A percentile compares a stretch with the other conserved stretches of the same genome.
phyloP scores from a whole-genome alignment of 2,329 filamentous ascomycete genomes.

The Fusarium stilboides region DNA sequence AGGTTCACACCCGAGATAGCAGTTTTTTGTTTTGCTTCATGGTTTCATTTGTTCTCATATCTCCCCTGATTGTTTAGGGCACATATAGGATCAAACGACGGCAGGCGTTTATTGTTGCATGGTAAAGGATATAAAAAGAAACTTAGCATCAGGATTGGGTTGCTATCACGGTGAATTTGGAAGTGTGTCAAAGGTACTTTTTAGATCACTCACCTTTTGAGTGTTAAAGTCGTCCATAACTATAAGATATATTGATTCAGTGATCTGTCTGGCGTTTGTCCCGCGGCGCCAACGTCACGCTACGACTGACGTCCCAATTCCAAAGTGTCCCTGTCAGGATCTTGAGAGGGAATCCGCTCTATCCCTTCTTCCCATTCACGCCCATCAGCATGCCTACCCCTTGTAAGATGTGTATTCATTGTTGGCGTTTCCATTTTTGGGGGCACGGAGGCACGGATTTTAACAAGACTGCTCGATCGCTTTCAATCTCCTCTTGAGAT shows the following conservation, averaged over 20 bases:
- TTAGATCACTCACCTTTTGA: conserved; percentile 8
- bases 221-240: conserved; percentile 1
- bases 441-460: too few species aligned
- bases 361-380: too few species aligned
- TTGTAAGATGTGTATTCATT: too few species aligned
- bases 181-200: background rate
- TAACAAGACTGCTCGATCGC: too few species aligned
- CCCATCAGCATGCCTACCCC: too few species aligned
- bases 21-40: conserved; percentile 41
- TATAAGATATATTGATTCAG: background rate
- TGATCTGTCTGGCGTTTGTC: background rate
- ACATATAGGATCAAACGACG: conserved; percentile 27
- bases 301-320: too few species aligned
- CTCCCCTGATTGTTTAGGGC: conserved; percentile 21
- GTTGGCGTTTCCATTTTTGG: too few species aligned
- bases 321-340: too few species aligned
- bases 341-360: too few species aligned
- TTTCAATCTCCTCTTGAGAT: too few species aligned
- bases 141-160: conserved; percentile 12
- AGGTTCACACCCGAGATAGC: conserved; percentile 11
- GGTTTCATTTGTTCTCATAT: conserved; percentile 25
- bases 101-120: conserved; percentile 37
- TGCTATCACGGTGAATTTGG: conserved; percentile 22
- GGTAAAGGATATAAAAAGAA: conserved; percentile 27
- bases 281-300: too few species aligned